These are phyloP conservation scores for Hypoxylon sp. DNA, from an alignment of 2,329 filamentous ascomycete genomes.

Conservation along the genomic window DNA sequence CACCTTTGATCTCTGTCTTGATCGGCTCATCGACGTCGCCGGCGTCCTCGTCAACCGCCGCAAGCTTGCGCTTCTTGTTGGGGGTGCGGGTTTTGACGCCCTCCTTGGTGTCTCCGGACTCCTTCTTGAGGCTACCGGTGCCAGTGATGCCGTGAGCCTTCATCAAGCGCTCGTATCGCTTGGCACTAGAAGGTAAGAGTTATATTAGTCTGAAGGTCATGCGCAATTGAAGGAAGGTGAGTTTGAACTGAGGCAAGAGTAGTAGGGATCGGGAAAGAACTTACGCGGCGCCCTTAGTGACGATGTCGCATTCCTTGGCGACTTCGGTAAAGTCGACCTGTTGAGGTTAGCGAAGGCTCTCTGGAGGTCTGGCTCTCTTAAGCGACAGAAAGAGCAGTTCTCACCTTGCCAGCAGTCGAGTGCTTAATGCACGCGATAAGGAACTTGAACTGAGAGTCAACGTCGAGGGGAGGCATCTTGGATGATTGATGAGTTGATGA, in stretches of 20 bases:
- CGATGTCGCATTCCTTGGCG: slow-evolving; percentile 69
- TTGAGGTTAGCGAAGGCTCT: slow-evolving; percentile 29
- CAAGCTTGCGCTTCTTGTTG: slow-evolving; percentile 47
- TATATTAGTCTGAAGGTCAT: not conserved
- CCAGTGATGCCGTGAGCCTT: slow-evolving; percentile 62
- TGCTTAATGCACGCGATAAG: slow-evolving; percentile 71
- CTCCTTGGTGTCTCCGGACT: slow-evolving; percentile 42
- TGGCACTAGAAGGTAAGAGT: slow-evolving; percentile 58
- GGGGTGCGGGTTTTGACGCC: slow-evolving; percentile 32
- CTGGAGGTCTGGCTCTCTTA: not conserved
- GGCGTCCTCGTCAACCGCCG: slow-evolving; percentile 49
- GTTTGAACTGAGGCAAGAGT: not conserved
- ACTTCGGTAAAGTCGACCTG: slow-evolving; percentile 73
- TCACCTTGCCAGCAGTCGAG: slow-evolving; percentile 67
- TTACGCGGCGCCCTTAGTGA: slow-evolving; percentile 75
- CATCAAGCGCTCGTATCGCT: slow-evolving; percentile 73
- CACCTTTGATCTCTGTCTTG: slow-evolving; percentile 45
- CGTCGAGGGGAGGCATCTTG: slow-evolving; percentile 59
- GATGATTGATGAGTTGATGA: slow-evolving; percentile 9
- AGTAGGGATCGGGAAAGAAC: slow-evolving; percentile 45
- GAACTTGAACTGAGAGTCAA: slow-evolving; percentile 69
- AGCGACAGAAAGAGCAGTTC: too few relatives aligned
- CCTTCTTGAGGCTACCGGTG: slow-evolving; percentile 42
- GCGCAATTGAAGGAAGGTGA: not conserved
- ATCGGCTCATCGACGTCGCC: slow-evolving; percentile 46